phyloP scores from a whole-genome alignment of 352 stramenopile genomes.

The Achlya hypogyna region DNA sequence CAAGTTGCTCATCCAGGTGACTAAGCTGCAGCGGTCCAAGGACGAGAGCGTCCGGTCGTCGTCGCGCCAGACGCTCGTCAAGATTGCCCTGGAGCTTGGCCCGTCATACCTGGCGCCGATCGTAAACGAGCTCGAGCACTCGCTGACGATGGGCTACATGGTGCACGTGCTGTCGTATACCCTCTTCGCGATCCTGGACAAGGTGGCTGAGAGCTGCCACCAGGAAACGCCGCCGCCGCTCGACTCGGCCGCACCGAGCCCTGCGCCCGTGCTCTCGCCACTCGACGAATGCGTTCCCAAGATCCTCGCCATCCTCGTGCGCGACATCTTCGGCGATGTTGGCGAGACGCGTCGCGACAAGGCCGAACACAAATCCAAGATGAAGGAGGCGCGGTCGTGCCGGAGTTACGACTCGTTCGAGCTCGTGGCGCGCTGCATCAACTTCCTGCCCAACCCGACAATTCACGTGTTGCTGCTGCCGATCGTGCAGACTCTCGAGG shows the following conservation, averaged over 20 bases:
- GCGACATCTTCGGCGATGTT: slow-evolving; percentile 69
- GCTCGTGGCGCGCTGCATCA: slow-evolving; percentile 63
- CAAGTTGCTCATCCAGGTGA: slow-evolving; percentile 88
- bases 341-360: slow-evolving; percentile 48
- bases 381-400: slow-evolving; percentile 74
- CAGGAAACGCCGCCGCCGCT: slow-evolving; percentile 32
- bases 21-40: slow-evolving; percentile 83
- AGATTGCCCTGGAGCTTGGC: slow-evolving; percentile 89
- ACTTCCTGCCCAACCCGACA: slow-evolving; percentile 72
- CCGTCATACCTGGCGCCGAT: slow-evolving; percentile 76
- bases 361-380: slow-evolving; percentile 62
- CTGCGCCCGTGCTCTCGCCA: slow-evolving; percentile 40
- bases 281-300: slow-evolving; percentile 71
- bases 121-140: slow-evolving; percentile 75
- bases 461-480: slow-evolving; percentile 69
- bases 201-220: slow-evolving; percentile 50
- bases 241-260: slow-evolving; percentile 20
- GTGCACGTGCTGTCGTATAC: slow-evolving; percentile 81
- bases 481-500: slow-evolving; percentile 68
- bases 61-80: slow-evolving; percentile 89
- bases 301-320: slow-evolving; percentile 72
- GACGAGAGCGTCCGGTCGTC: slow-evolving; percentile 89
- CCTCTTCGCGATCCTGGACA: slow-evolving; percentile 76
- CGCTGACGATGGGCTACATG: slow-evolving; percentile 76
- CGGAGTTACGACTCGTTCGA: slow-evolving; percentile 72